Evolutionary conservation across 2,329 filamentous ascomycete species (phyloP), one percentile per base, ranked within the genome.

Genomic region (Colletotrichum tabaci): DNA sequence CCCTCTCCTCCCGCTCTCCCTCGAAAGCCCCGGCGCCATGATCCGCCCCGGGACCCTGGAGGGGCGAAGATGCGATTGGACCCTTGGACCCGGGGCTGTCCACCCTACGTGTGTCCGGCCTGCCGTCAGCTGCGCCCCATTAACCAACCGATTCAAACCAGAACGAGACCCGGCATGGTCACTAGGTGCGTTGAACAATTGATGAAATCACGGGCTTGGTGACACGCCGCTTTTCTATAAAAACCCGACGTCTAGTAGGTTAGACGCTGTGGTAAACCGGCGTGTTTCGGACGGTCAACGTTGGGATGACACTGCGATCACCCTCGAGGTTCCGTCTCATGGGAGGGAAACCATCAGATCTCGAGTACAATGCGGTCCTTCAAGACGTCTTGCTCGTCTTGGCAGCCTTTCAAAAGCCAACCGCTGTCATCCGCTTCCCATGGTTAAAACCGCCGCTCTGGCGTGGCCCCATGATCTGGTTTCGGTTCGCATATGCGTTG

Each of bases 51-150:
- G 13, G 21, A 65, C 21, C 35, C 42, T 16, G n/a, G 46, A 26
- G 21, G 30, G 26, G 21, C 18, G 23, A 40, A 60, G 53, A 72
- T 61, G 53, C 69, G 69, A 72, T 64, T 72, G 69, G 69, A n/a
- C 53, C 65, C 47, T 53, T 58, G 53, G 58, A 64, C 49, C 57
- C 50, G 50, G 67, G 67, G 49, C 35, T 55, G 46, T n/a, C 23
- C 44, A 42, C 46, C 44, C 53, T 60, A 40, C 44, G 46, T 62
- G 26, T 68, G 64, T 62, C 57, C 52, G 46, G 61, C 52, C 46
- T 55, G 58, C 65, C 69, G 62, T 44, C 46, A 23, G 65, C 58
- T 68, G 65, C 65, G 58, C 69, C 58, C 38, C 46, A 47, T 50
- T 38, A 26, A 44, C 16, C 44, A 38, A 16, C 35, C 46, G 44